These are phyloP conservation scores for Blastobotrys attinorum DNA, from an alignment of 805 yeast species.

Conservation along the genomic window DNA sequence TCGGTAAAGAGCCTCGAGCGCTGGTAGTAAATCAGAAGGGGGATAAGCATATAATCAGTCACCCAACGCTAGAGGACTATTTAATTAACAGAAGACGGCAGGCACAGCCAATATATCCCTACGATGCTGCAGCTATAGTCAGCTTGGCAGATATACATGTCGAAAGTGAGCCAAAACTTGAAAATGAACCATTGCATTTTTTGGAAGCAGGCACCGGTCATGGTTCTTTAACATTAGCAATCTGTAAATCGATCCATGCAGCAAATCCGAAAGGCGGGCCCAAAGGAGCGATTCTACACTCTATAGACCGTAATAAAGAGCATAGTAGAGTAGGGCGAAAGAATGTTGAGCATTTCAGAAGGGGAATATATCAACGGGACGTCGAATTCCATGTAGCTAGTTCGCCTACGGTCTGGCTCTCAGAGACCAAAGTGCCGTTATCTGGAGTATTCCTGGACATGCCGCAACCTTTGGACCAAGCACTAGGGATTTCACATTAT, in stretches of 20 bases:
- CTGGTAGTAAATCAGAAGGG: constrained; percentile 23
- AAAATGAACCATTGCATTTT: constrained; percentile 31
- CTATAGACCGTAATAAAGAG: constrained; percentile 34
- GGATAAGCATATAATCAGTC: constrained; percentile 30
- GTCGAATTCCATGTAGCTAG: constrained; percentile 38
- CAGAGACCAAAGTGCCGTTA: constrained; percentile 27
- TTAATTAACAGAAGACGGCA: constrained; percentile 33
- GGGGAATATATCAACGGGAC: constrained; percentile 38
- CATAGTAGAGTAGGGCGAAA: constrained; percentile 38
- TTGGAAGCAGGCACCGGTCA: constrained; percentile 52
- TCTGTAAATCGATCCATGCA: constrained; percentile 36
- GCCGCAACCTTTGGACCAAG: constrained; percentile 35
- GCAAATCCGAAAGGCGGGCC: constrained; percentile 30
- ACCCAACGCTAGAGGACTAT: constrained; percentile 42
- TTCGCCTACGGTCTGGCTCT: constrained; percentile 38
- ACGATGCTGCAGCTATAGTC: constrained; percentile 42
- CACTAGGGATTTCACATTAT: constrained; percentile 28
- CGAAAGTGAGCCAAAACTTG: constrained; percentile 2
- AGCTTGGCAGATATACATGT: constrained; percentile 40
- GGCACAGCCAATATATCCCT: constrained; percentile 46
- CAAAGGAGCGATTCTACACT: constrained; percentile 35
- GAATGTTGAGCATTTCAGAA: constrained; percentile 33
- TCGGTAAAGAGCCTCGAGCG: constrained; percentile 33
- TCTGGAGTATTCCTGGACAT: constrained; percentile 41
- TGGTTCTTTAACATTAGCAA: constrained; percentile 41